Evolutionary conservation across 1,284 basidiomycete species (phyloP).

Genomic region (Trametes hirsuta): DNA sequence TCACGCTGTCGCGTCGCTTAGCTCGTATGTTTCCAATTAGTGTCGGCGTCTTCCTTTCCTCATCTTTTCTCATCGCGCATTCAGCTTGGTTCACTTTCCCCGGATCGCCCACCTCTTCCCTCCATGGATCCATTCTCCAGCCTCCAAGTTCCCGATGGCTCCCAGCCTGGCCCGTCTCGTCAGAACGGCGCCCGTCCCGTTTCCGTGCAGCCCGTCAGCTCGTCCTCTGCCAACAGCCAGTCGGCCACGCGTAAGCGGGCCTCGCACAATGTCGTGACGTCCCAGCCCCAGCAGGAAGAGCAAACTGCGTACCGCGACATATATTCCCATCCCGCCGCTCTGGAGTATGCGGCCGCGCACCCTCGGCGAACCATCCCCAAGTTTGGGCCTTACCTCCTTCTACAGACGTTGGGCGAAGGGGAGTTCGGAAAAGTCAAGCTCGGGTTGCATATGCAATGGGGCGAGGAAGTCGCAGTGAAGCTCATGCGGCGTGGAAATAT

Average conservation of each 20-base stretch:
- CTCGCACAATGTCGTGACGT: conserved; percentile 54
- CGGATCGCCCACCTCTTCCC: conserved; percentile 6
- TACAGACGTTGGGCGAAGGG: conserved; percentile 96
- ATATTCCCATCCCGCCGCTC: conserved; percentile 84
- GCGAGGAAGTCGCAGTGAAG: conserved; percentile 99
- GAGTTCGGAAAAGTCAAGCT: conserved; percentile 99
- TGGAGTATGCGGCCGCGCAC: conserved; percentile 84
- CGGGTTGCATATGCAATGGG: conserved; percentile 92
- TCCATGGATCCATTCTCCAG: conserved; percentile 36
- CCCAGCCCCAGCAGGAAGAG: conserved; percentile 46
- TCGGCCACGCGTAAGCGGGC: conserved; percentile 51
- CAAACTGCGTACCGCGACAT: conserved; percentile 67
- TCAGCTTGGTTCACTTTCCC: conserved; percentile 23
- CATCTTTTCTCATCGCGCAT: conserved; percentile 24
- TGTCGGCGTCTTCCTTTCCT: conserved; percentile 20
- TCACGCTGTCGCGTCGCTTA: conserved; percentile 19
- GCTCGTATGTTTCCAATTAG: conserved; percentile 13
- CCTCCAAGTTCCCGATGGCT: conserved; percentile 51
- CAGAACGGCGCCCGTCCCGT: conserved; percentile 46
- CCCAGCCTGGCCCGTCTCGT: conserved; percentile 50
- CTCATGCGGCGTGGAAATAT: conserved; percentile 94
- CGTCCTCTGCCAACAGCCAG: conserved; percentile 37
- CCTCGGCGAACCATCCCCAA: conserved; percentile 87
- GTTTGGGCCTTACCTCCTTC: conserved; percentile 93
- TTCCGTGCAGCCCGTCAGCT: conserved; percentile 47